phyloP scores from a whole-genome alignment of 495 filamentous ascomycete species.

The Xylaria scruposa region DNA sequence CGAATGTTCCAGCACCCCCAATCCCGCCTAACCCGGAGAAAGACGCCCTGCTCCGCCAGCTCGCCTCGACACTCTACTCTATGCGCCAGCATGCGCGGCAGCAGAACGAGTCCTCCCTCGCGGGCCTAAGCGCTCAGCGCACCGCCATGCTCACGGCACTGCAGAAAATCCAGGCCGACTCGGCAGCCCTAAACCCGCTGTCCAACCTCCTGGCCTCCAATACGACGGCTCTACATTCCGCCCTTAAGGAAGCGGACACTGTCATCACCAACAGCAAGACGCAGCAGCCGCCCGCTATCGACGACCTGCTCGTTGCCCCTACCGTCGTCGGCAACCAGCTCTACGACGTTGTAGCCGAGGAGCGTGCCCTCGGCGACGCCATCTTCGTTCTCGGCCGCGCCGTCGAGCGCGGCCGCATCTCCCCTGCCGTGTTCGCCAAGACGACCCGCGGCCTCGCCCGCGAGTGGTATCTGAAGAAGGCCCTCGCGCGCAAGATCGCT shows the following conservation, averaged over 20 bases:
- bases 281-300: constrained; percentile 61
- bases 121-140: constrained; percentile 80
- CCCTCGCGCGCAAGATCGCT: constrained; percentile 86
- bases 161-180: constrained; percentile 70
- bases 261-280: constrained; percentile 63
- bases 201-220: constrained; percentile 75
- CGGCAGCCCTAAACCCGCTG: constrained; percentile 70
- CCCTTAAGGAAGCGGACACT: constrained; percentile 77
- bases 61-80: constrained; percentile 70
- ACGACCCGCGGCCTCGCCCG: constrained; percentile 81
- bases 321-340: constrained; percentile 92
- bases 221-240: constrained; percentile 75
- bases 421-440: constrained; percentile 81
- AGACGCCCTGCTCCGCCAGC: constrained; percentile 79
- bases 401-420: constrained; percentile 80
- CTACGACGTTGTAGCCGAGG: constrained; percentile 86
- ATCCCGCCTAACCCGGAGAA: constrained; percentile 98
- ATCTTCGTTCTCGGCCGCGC: constrained; percentile 84
- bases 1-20: constrained; percentile 68
- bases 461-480: constrained; percentile 91
- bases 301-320: constrained; percentile 91
- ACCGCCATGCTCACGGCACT: constrained; percentile 73
- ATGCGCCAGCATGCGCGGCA: constrained; percentile 67
- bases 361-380: constrained; percentile 80
- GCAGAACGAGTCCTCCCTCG: constrained; percentile 72